Percentiles rank a stretch among this genome's conserved stretches.
phyloP scores from a whole-genome alignment of 2,329 filamentous ascomycete genomes.

The Zarea fungicola region DNA sequence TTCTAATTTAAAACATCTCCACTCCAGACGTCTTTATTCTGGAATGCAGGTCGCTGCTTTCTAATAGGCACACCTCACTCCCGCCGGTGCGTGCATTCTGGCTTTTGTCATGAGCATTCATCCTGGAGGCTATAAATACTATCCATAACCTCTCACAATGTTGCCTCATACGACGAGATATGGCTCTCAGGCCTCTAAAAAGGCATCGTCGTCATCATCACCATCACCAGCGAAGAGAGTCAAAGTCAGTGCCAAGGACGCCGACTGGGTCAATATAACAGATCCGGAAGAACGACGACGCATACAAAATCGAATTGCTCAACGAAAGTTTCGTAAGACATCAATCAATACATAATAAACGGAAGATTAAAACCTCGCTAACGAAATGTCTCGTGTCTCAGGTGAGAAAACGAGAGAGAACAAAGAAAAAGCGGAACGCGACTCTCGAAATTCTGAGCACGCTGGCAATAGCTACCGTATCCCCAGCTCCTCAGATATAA shows the following conservation, averaged over 20 bases:
- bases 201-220: constrained; percentile 24
- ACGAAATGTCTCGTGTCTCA: constrained; percentile 27
- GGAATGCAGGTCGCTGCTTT: too few relatives aligned
- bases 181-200: constrained; percentile 21
- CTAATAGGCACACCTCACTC: too few relatives aligned
- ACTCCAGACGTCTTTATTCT: too few relatives aligned
- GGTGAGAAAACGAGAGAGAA: constrained; percentile 66
- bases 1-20: too few relatives aligned
- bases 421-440: constrained; percentile 60
- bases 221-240: constrained; percentile 32
- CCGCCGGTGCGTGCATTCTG: too few relatives aligned
- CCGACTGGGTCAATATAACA: constrained; percentile 65
- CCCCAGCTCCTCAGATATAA: constrained; percentile 52
- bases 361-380: not conserved
- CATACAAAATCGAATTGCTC: constrained; percentile 71
- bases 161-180: not conserved
- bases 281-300: constrained; percentile 67
- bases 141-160: not conserved
- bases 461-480: constrained; percentile 61
- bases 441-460: constrained; percentile 56
- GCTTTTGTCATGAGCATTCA: too few relatives aligned
- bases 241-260: constrained; percentile 39
- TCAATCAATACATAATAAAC: constrained; percentile 10
- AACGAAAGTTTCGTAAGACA: constrained; percentile 66
- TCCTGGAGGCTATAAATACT: not conserved